Evolutionary conservation across 352 stramenopile species (phyloP).

Genomic region (Pythium grandisporangium): DNA sequence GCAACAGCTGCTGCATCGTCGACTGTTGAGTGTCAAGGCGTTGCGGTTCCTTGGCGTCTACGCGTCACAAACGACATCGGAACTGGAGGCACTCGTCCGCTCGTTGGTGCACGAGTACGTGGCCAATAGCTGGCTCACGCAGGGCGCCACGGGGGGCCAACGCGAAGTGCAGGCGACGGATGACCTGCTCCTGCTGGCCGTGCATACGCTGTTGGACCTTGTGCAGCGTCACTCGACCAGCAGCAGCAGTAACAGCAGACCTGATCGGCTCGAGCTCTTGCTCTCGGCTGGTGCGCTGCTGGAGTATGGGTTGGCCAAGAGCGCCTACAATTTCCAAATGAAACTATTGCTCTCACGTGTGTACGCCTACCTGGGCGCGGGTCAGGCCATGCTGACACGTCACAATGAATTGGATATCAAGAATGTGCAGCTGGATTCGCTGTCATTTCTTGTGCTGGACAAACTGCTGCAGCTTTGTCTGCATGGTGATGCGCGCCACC

Average conservation of each 20-base stretch:
- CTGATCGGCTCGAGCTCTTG: slow-evolving; percentile 32
- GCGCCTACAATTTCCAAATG: slow-evolving; percentile 88
- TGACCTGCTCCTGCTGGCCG: slow-evolving; percentile 66
- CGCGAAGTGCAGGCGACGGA: slow-evolving; percentile 81
- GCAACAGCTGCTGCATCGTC: slow-evolving; percentile 36
- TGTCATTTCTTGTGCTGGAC: slow-evolving; percentile 79
- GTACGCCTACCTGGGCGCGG: slow-evolving; percentile 66
- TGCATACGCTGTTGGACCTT: slow-evolving; percentile 58
- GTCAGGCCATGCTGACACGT: slow-evolving; percentile 46
- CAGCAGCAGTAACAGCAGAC: no score
- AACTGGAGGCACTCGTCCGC: slow-evolving; percentile 30
- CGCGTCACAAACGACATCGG: slow-evolving; percentile 8
- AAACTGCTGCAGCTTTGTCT: slow-evolving; percentile 62
- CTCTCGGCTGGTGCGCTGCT: slow-evolving; percentile 46
- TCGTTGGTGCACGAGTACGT: slow-evolving; percentile 61
- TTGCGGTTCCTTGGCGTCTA: slow-evolving; percentile 65
- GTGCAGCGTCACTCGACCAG: slow-evolving; percentile 33
- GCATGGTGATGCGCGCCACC: slow-evolving; percentile 35
- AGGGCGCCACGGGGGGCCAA: slow-evolving; percentile 56
- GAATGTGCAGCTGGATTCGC: slow-evolving; percentile 78
- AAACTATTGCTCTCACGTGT: slow-evolving; percentile 77
- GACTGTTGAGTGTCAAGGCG: slow-evolving; percentile 54
- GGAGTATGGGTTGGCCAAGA: slow-evolving; percentile 69
- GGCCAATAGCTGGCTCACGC: slow-evolving; percentile 61
- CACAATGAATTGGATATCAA: slow-evolving; percentile 79